Conservation (phyloP, 495 filamentous ascomycete species). For the Apiosordaria backusii region DNA sequence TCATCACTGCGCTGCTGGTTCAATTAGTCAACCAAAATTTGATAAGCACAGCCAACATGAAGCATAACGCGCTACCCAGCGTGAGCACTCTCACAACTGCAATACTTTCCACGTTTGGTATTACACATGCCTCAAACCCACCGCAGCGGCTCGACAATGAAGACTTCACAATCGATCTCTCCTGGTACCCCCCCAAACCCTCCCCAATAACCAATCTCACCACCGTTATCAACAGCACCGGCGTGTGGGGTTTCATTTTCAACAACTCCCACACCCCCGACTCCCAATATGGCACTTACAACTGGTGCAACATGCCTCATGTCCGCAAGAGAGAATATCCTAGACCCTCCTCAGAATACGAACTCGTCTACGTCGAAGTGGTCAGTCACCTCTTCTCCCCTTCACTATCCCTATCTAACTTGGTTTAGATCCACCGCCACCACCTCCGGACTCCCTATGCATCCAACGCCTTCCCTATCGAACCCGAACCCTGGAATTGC, state of each 20-base stretch:
- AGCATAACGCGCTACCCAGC: not conserved
- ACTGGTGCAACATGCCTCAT: conserved; percentile 78
- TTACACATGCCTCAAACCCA: not conserved
- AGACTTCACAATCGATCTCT: conserved; percentile 36
- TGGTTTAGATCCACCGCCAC: conserved; percentile 60
- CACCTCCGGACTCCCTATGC: conserved; percentile 72
- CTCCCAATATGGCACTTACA: conserved; percentile 55
- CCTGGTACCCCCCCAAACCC: conserved; percentile 56
- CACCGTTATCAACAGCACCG: conserved; percentile 46
- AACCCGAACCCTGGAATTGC: conserved; percentile 64
- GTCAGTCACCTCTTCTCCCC: not conserved
- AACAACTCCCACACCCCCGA: conserved; percentile 51
- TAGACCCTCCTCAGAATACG: conserved; percentile 44
- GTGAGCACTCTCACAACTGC: not conserved
- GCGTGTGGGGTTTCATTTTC: conserved; percentile 63
- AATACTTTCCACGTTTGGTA: not conserved
- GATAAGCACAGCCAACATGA: not conserved
- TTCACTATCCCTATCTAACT: not conserved
- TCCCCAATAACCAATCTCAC: conserved; percentile 56
- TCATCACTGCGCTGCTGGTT: not conserved
- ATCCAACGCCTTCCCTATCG: conserved; percentile 62
- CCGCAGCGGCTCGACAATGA: not conserved
- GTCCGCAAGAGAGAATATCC: conserved; percentile 57
- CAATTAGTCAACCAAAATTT: not conserved
- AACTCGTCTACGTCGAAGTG: conserved; percentile 60